Percentiles rank a stretch among this genome's conserved stretches.
phyloP scores from a whole-genome alignment of 192 early-diverging fungal species.

The Entrophospora sp. region DNA sequence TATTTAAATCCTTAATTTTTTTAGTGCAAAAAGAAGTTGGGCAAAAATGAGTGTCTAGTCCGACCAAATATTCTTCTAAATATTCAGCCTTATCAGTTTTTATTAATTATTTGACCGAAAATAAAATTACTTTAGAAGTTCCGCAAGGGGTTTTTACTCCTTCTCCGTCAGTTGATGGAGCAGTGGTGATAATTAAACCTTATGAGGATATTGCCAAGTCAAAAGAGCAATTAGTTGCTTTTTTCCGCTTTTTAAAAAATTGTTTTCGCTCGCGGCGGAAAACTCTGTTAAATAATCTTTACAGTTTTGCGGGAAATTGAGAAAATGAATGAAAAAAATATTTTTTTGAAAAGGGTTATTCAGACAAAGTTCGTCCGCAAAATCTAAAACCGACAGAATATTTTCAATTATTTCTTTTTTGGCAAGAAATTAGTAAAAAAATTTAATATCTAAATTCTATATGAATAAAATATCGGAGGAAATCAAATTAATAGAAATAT shows the following conservation, averaged over 20 bases:
- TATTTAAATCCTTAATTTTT: slow-evolving; percentile 6
- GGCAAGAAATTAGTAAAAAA: too few species aligned
- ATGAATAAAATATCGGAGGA: too few species aligned
- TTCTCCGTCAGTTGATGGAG: slow-evolving; percentile 3
- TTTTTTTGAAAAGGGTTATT: neutral
- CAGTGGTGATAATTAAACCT: neutral
- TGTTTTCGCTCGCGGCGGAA: neutral
- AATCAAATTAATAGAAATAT: too few species aligned
- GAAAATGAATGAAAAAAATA: slow-evolving; percentile 11
- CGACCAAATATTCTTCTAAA: neutral
- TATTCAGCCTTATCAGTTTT: slow-evolving; percentile 1
- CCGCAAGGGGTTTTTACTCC: neutral
- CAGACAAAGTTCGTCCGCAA: slow-evolving; percentile 1
- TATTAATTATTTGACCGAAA: slow-evolving; percentile 3
- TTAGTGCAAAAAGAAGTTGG: slow-evolving; percentile 2
- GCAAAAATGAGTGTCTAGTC: neutral
- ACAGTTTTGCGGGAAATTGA: slow-evolving; percentile 8
- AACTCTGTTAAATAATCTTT: neutral
- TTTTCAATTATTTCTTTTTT: slow-evolving; percentile 15
- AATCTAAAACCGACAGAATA: slow-evolving; percentile 12
- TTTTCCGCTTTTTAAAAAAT: slow-evolving; percentile 1
- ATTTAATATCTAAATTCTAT: too few species aligned
- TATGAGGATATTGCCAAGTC: neutral
- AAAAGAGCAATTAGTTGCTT: slow-evolving; percentile 1
- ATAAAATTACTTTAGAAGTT: slow-evolving; percentile 5